These are phyloP conservation scores for Lachancea thermotolerans DNA, from an alignment of 805 yeast species.

Conservation along the genomic window DNA sequence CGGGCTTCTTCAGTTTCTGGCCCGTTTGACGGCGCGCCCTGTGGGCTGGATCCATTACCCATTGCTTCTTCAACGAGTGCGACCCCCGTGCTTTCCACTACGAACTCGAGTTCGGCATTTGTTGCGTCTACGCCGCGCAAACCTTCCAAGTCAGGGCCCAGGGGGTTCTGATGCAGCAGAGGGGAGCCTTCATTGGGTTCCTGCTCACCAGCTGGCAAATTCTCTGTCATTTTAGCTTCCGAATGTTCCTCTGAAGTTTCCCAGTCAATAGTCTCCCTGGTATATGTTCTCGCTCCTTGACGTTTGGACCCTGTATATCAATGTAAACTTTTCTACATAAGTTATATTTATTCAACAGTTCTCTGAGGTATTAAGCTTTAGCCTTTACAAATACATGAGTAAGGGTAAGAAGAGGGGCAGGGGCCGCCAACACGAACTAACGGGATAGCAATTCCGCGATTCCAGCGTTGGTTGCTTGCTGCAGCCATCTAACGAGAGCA, in stretches of 20 bases:
- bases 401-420: too few relatives aligned
- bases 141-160: slow-evolving; percentile 5
- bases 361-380: too few relatives aligned
- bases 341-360: too few relatives aligned
- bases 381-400: too few relatives aligned
- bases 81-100: slow-evolving; percentile 18
- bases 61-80: slow-evolving; percentile 12
- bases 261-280: too few relatives aligned
- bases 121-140: slow-evolving; percentile 3
- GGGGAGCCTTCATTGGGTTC: neutral
- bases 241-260: neutral
- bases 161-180: neutral
- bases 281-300: too few relatives aligned
- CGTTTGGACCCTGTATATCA: too few relatives aligned
- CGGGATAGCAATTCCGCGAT: too few relatives aligned
- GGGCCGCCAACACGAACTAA: too few relatives aligned
- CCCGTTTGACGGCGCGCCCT: slow-evolving; percentile 3
- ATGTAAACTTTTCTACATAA: too few relatives aligned
- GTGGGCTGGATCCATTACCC: slow-evolving; percentile 9
- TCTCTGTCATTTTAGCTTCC: neutral
- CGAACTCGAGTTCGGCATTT: slow-evolving; percentile 18
- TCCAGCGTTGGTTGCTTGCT: too few relatives aligned
- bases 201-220: neutral
- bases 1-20: slow-evolving; percentile 15
- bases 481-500: too few relatives aligned